A percentile compares a stretch with the other conserved stretches of the same genome.
These are phyloP conservation scores for Scutellaria barbata DNA, from an alignment of 257 asterid genomes.

Conservation along the genomic window DNA sequence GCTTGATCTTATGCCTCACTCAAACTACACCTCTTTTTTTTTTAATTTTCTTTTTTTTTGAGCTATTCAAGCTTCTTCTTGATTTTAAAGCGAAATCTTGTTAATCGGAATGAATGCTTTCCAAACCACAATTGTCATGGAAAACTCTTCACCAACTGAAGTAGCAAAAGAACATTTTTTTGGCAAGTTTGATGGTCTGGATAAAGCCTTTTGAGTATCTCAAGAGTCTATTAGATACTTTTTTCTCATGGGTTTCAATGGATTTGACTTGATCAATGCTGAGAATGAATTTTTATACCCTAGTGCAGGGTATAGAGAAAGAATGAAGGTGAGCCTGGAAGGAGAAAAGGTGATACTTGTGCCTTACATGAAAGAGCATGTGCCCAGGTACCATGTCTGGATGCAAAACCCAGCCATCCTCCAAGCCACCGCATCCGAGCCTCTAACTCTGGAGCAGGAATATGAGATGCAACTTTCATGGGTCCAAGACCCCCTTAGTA, in stretches of 20 bases:
- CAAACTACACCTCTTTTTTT: constrained; percentile 8
- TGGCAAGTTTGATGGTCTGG: constrained; percentile 5
- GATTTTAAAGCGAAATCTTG: neutral
- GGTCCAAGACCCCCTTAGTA: constrained; percentile 84
- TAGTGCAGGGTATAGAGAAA: constrained; percentile 20
- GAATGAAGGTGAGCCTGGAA: constrained; percentile 67
- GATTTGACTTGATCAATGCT: constrained; percentile 3
- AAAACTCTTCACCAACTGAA: neutral
- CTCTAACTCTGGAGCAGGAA: constrained; percentile 76
- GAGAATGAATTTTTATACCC: neutral
- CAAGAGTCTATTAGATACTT: neutral
- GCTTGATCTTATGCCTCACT: constrained; percentile 39
- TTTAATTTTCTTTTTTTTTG: neutral
- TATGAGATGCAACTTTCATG: constrained; percentile 88
- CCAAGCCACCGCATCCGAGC: constrained; percentile 94
- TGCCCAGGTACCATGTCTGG: constrained; percentile 83
- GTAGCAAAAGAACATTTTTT: neutral
- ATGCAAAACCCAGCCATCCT: constrained; percentile 90
- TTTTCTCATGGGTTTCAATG: neutral
- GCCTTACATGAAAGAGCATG: constrained; percentile 93
- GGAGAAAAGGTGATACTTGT: constrained; percentile 82
- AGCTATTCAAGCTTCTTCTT: neutral
- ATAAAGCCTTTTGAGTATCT: neutral
- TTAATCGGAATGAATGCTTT: neutral
- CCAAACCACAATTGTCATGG: neutral